Evolutionary conservation across 257 asterid genomes (phyloP).

Genomic region (Solanum dulcamara): DNA sequence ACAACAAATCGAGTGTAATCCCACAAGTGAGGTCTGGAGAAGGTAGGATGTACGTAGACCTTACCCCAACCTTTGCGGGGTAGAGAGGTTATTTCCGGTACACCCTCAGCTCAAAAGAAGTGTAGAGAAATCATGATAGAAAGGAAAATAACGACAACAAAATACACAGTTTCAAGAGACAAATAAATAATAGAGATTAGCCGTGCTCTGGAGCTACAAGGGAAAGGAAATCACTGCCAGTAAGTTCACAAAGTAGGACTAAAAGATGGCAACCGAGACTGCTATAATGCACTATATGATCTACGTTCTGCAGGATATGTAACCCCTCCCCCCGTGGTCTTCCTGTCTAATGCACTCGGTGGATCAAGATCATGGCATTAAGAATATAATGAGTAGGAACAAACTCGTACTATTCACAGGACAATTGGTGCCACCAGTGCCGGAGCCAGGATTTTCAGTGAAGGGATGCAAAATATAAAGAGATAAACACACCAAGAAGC

Average conservation of each 20-base stretch:
- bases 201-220: not conserved
- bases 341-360: not conserved
- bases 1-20: not conserved
- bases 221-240: not conserved
- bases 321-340: not conserved
- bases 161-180: not conserved
- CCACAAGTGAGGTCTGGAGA: not conserved
- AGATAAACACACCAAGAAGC: not conserved
- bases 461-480: not conserved
- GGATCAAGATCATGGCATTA: not conserved
- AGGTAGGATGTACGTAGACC: not conserved
- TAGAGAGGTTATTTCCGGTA: not conserved
- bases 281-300: not conserved
- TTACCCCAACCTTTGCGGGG: not conserved
- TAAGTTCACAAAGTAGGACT: not conserved
- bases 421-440: not conserved
- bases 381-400: not conserved
- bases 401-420: not conserved
- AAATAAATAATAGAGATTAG: not conserved
- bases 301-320: not conserved
- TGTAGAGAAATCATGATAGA: not conserved
- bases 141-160: not conserved
- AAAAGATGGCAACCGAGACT: not conserved
- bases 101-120: not conserved
- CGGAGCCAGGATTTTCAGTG: not conserved